phyloP scores from a whole-genome alignment of 768 basidiomycete genomes.

The Mycena epipterygia region DNA sequence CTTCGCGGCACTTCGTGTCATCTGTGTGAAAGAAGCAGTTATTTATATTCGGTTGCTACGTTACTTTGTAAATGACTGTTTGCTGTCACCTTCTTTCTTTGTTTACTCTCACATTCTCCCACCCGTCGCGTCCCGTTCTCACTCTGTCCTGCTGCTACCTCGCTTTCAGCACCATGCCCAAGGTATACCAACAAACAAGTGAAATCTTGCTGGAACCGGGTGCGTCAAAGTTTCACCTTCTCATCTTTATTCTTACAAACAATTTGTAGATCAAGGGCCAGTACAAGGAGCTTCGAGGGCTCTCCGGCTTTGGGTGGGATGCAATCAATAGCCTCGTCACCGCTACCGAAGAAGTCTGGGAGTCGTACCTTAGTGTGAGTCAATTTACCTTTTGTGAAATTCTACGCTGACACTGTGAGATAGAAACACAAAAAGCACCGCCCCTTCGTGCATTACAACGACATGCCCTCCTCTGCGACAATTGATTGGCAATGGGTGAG shows the following conservation, averaged over 20 bases:
- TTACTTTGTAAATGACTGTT: neutral
- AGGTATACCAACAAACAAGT: too few species aligned
- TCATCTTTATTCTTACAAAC: neutral
- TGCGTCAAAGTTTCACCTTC: neutral
- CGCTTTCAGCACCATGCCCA: too few species aligned
- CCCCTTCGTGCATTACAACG: neutral
- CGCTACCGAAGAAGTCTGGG: neutral
- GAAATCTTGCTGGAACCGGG: neutral
- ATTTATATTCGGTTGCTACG: neutral
- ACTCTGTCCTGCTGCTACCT: too few species aligned
- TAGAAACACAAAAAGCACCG: neutral
- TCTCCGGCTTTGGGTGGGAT: neutral
- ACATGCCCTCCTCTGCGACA: constrained; percentile 10
- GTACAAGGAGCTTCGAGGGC: neutral
- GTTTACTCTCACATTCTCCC: too few species aligned
- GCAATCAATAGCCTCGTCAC: neutral
- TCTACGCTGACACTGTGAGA: neutral
- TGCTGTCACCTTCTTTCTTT: too few species aligned
- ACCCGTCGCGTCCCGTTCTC: too few species aligned
- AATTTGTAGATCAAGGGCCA: neutral
- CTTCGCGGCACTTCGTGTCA: too few species aligned
- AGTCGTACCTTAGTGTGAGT: neutral
- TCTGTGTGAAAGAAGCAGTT: too few species aligned
- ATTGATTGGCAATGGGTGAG: neutral
- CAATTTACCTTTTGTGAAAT: neutral